Conservation (phyloP, 441 rosid species). For the Flueggea neowawraea region DNA sequence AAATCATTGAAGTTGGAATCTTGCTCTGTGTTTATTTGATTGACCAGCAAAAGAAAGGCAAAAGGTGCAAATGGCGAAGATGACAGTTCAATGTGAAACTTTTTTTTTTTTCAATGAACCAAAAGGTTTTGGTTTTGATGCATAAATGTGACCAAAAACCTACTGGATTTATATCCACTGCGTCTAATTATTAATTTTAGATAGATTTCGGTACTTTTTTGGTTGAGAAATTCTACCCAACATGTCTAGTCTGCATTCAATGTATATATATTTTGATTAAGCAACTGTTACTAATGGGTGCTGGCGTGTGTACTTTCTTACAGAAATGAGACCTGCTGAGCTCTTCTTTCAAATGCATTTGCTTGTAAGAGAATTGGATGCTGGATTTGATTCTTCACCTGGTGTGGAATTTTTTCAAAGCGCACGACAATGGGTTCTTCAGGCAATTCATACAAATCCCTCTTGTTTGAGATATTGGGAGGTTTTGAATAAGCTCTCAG, state of each 20-base stretch:
- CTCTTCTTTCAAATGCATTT: conserved; percentile 92
- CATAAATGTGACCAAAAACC: no score
- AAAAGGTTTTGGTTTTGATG: no score
- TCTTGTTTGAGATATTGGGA: conserved; percentile 81
- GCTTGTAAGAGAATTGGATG: conserved; percentile 54
- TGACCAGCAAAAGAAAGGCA: no score
- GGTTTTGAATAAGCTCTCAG: conserved; percentile 42
- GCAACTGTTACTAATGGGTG: not conserved
- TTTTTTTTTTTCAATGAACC: no score
- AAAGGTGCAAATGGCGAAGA: no score
- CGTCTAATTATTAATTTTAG: no score
- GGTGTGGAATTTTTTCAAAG: conserved; percentile 56
- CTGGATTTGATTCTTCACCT: conserved; percentile 30
- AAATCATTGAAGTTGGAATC: no score
- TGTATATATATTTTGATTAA: not conserved
- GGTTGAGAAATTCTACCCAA: not conserved
- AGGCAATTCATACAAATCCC: conserved; percentile 89
- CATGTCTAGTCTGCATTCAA: not conserved
- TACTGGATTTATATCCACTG: no score
- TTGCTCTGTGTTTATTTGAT: no score
- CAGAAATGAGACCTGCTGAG: conserved; percentile 96
- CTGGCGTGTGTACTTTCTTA: not conserved
- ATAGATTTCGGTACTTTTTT: no score
- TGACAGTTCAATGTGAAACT: no score
- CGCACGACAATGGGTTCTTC: conserved; percentile 81